Evolutionary conservation across 352 stramenopile species (phyloP), one percentile per base, ranked within the genome.

Genomic region (Phytophthora quininea): DNA sequence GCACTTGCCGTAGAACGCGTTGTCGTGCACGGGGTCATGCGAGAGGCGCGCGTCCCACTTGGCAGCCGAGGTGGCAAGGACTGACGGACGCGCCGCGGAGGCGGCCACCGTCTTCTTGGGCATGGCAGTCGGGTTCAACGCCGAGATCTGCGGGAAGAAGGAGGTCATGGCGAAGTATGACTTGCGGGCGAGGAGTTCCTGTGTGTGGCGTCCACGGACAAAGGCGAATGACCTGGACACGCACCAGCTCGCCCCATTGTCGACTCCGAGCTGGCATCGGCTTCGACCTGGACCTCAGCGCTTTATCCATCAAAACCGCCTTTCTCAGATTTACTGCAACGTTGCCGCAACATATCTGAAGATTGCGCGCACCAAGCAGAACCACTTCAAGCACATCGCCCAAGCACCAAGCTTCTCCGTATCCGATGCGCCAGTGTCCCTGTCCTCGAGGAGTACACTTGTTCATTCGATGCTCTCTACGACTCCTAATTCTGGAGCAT

Each of bases 1-100:
- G 87, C 91, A 97, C 84, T 96, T 97, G 67, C 73, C 75, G 73
- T 97, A 97, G 86, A 96, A 97, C 53, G 73, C 73, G 56, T 83
- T 87, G 68, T 95, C 83, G 68, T 97, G 90, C 29, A 76, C 61
- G 47, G 80, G 78, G 35, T 68, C 64, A 75, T 91, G 82, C 72
- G 74, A 82, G 31, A 83, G 74, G 48, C 82, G 82, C 50, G 82
- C 76, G 59, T 91, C 82, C 82, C 82, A 91, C 64, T 82, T 81
- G 60, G 77, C 74, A 15, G 82, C 77, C 62, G 82, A 91, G 29
- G 82, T 91, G 49, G 82, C 82, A 30, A 91, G 62, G 58, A 64
- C 58, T 38, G 60, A 73, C 57, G 45, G 45, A 63, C 54, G 32
- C 60, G 71, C 71, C 48, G 54, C 35, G 24, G 62, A 55, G 27